Conservation (phyloP, 352 stramenopile species). For the Phytopythium vexans region DNA sequence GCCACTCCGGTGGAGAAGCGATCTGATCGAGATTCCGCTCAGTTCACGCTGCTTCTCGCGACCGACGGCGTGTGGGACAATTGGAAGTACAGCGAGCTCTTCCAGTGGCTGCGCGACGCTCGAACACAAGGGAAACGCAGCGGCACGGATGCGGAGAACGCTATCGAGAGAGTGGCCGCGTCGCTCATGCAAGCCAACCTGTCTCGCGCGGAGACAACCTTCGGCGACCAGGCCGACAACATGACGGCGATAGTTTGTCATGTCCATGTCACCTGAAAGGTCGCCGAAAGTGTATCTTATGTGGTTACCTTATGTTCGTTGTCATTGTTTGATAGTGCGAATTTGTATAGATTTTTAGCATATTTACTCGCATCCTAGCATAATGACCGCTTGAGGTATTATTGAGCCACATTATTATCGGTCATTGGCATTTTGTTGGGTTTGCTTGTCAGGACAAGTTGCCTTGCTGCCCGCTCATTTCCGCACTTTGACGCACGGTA, state of each 20-base stretch:
- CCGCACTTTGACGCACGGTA: too few relatives aligned
- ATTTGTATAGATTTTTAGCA: too few relatives aligned
- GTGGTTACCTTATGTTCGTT: slow-evolving; percentile 6
- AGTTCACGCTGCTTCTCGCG: slow-evolving; percentile 65
- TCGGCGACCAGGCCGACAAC: slow-evolving; percentile 86
- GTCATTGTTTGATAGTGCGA: neutral
- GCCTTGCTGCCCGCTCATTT: too few relatives aligned
- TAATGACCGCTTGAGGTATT: too few relatives aligned
- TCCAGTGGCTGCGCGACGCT: slow-evolving; percentile 34
- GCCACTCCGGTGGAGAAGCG: neutral
- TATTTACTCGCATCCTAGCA: too few relatives aligned
- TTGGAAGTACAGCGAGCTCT: slow-evolving; percentile 81
- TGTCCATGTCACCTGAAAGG: slow-evolving; percentile 16
- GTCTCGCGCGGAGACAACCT: slow-evolving; percentile 52
- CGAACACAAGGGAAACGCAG: slow-evolving; percentile 3
- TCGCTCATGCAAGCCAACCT: slow-evolving; percentile 67
- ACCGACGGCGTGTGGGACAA: slow-evolving; percentile 90
- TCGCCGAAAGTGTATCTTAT: neutral
- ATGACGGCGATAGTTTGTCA: slow-evolving; percentile 81
- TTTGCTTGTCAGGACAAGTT: too few relatives aligned
- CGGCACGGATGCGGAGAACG: slow-evolving; percentile 19
- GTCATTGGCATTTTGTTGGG: too few relatives aligned
- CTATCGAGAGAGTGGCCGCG: slow-evolving; percentile 9
- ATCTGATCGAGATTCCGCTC: neutral
- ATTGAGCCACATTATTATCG: too few relatives aligned